Percentiles rank a stretch among this genome's conserved stretches.
Evolutionary conservation across 768 basidiomycete genomes (phyloP).

Genomic region (Kwoniella shandongensis): DNA sequence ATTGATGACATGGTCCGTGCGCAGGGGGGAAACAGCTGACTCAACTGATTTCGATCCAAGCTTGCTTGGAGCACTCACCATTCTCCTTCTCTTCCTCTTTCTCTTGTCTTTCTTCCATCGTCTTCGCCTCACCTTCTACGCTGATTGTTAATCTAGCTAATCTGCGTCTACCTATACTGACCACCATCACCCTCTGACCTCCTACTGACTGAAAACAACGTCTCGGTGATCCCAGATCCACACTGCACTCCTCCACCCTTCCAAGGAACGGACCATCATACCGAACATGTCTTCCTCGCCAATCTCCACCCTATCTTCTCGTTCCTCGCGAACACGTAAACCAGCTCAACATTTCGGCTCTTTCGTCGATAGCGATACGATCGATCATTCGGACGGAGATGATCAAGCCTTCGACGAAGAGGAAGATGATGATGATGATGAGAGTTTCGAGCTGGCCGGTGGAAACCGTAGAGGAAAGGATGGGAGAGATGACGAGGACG

Average conservation of each 20-base stretch:
- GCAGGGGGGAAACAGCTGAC: no score
- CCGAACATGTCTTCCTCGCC: background rate
- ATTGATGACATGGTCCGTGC: no score
- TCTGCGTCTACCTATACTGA: no score
- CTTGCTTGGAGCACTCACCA: no score
- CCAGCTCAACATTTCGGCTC: constrained; percentile 8
- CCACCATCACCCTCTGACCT: no score
- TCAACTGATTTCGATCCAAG: no score
- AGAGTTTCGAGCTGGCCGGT: background rate
- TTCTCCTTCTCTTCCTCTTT: no score
- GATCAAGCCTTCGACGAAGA: background rate
- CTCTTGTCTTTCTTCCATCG: no score
- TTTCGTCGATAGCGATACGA: constrained; percentile 3
- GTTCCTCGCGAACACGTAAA: constrained; percentile 9
- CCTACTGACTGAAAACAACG: background rate
- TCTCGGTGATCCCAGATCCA: no score
- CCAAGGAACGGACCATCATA: no score
- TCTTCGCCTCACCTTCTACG: background rate
- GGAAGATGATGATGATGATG: background rate
- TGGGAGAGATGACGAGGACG: background rate
- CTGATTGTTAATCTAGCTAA: no score
- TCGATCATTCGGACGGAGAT: constrained; percentile 7
- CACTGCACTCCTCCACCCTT: no score
- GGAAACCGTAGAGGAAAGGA: background rate
- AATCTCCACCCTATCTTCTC: background rate